Conservation (phyloP, 1,284 basidiomycete species). For the Lentinus polychrous region DNA sequence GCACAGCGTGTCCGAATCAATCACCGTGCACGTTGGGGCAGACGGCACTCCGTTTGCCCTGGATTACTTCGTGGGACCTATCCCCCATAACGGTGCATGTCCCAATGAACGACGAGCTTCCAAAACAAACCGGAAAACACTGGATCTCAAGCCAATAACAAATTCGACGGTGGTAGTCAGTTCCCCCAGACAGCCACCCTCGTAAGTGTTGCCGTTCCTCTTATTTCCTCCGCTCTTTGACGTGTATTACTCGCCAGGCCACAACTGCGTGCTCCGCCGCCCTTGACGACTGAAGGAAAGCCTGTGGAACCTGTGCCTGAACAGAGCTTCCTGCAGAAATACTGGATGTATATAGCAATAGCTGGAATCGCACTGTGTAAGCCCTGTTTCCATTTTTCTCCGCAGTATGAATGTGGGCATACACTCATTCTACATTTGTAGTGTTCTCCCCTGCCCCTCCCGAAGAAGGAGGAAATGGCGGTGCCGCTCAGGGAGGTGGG, state of each 20-base stretch:
- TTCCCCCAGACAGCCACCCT: slow-evolving; percentile 43
- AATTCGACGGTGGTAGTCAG: slow-evolving; percentile 53
- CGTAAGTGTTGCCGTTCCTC: slow-evolving; percentile 34
- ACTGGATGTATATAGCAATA: slow-evolving; percentile 77
- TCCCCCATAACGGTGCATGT: slow-evolving; percentile 61
- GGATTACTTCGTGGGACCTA: slow-evolving; percentile 63
- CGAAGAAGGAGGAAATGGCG: slow-evolving; percentile 8
- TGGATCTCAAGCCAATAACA: slow-evolving; percentile 25
- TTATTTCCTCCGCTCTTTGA: slow-evolving; percentile 3
- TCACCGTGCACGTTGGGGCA: slow-evolving; percentile 50
- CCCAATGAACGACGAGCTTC: slow-evolving; percentile 26
- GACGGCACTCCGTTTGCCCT: slow-evolving; percentile 48
- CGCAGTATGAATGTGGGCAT: background rate
- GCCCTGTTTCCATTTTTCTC: slow-evolving; percentile 24
- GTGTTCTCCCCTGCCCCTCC: slow-evolving; percentile 7
- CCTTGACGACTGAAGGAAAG: slow-evolving; percentile 59
- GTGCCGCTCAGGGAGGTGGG: background rate
- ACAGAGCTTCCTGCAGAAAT: slow-evolving; percentile 81
- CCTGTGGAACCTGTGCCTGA: slow-evolving; percentile 51
- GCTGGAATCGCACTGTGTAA: slow-evolving; percentile 52
- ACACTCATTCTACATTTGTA: background rate
- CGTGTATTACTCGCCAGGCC: slow-evolving; percentile 37
- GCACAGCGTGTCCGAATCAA: slow-evolving; percentile 41
- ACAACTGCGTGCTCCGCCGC: slow-evolving; percentile 57
- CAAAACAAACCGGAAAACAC: slow-evolving; percentile 20